Percentiles rank a stretch among this genome's conserved stretches.
Evolutionary conservation across 768 basidiomycete genomes (phyloP).

Genomic region (Trichaptum fuscoviolaceum): DNA sequence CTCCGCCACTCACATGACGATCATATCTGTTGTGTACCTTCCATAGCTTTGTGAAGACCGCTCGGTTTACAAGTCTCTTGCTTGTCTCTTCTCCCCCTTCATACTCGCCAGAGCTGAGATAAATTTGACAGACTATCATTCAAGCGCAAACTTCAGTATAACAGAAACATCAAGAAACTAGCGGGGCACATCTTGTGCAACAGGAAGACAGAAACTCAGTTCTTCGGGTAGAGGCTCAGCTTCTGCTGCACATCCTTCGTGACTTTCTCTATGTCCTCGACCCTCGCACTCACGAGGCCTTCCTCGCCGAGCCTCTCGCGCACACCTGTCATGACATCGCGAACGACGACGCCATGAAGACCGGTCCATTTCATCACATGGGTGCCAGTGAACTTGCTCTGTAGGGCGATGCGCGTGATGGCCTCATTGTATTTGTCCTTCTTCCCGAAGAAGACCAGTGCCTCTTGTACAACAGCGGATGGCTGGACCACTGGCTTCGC

Average conservation of each 20-base stretch:
- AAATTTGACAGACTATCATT: too few relatives aligned
- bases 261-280: background rate
- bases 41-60: too few relatives aligned
- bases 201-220: background rate
- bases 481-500: background rate
- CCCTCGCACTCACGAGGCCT: constrained; percentile 27
- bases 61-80: too few relatives aligned
- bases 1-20: too few relatives aligned
- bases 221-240: background rate
- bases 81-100: too few relatives aligned
- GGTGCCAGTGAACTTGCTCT: constrained; percentile 42
- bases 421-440: constrained; percentile 40
- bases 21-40: too few relatives aligned
- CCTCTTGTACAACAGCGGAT: constrained; percentile 31
- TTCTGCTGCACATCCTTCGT: background rate
- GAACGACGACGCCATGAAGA: constrained; percentile 40
- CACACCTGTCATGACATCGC: constrained; percentile 48
- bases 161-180: background rate
- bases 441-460: constrained; percentile 49
- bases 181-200: too few relatives aligned
- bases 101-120: too few relatives aligned
- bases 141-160: too few relatives aligned
- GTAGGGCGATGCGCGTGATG: constrained; percentile 29
- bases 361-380: constrained; percentile 52
- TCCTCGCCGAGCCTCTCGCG: constrained; percentile 41